Base-by-base conservation (phyloP, 176 grass and related monocot genomes). In the Guadua angustifolia region DNA sequence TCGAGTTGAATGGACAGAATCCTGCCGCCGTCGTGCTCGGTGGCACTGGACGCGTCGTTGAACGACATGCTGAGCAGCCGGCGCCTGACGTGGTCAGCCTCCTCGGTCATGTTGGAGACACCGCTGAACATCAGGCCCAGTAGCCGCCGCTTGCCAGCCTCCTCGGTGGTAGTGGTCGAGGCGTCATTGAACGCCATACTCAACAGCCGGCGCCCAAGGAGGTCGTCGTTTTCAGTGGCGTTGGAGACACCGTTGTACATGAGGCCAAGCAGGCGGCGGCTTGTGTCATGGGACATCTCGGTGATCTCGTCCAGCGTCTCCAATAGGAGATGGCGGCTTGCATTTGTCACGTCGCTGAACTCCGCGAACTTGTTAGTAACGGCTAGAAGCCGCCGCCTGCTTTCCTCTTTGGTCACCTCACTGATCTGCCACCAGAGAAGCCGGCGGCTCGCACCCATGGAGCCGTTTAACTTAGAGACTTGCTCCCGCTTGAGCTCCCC, bases 271-370 rank as follows among this genome's bases (percentile, higher is more conserved):
- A 78, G 66, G 15, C 66, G 79, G 73, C 79, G 83, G 26, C 69
- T 46, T 6, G 73, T 58, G 84, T 47, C 84, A 39, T 78, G 73
- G 46, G 88, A 67, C 84, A 90, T 59, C 35, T 63, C 58, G n/a
- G 73, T 21, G 47, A 90, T 82, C 58, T 78, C 83, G 26, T 86
- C 73, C 66, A 90, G 5, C 47, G 83, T 90, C 56, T 82, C 79
- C 16, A 57, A 73, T 1, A 90, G 50, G 73, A 90, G 57, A 7
- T 64, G 47, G 4, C 72, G 66, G 83, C 39, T 90, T 6, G 78
- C 66, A 5, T 64, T 57, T 21, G 79, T 10, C 55, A 82, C 47
- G 21, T 22, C 57, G 21, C 46, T 39, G 47, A 86, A 65, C 66
- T 82, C 83, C 8, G 17, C 19, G 6, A 86, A 4, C 66, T 74